Evolutionary conservation across 495 filamentous ascomycete genomes (phyloP), one percentile per base, ranked within the genome.

Genomic region (Penicillium tannophilum): DNA sequence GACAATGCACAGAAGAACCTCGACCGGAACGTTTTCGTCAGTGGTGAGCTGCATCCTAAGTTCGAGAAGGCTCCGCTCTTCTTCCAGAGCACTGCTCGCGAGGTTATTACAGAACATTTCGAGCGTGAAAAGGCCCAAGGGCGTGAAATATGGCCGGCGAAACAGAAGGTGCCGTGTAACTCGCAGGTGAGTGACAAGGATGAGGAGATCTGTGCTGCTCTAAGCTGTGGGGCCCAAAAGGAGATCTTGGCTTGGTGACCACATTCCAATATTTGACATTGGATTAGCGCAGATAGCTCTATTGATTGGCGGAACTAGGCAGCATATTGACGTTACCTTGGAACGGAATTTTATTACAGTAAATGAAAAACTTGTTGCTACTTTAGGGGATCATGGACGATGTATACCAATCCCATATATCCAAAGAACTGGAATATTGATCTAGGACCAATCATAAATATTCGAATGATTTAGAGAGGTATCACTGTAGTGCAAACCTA

Each of bases 41-140:
- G 73, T 45, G 80, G 81, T 31, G 72, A 79, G 49, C 64, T 83
- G n/a, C 79, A 83, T 51, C 80, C 79, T 0, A 68, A 72, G 26
- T 75, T 66, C 52, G 81, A 83, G 55, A 78, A 82, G 59, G 80
- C 74, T 3, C 74, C 77, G 4, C 64, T 81, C 0, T 78, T 71
- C 59, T 79, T 79, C 72, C 78, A 81, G 62, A 77, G 67, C 54
- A 64, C 70, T 7, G 70, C 73, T 8, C 73, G 76, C 2, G 72
- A 80, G 3, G 69, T 72, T 33, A 68, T 82, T 19, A 74, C 65
- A 0, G 70, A 71, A 41, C 78, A 81, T 53, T 65, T 67, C 51
- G 62, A 75, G 48, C 61, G 63, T 4, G 80, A 83, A 64, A 66
- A 77, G 56, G 54, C 55, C 9, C 67, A 56, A 31, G 71, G 70